Evolutionary conservation across 495 filamentous ascomycete species (phyloP).

Genomic region (Venustampulla echinocandica): DNA sequence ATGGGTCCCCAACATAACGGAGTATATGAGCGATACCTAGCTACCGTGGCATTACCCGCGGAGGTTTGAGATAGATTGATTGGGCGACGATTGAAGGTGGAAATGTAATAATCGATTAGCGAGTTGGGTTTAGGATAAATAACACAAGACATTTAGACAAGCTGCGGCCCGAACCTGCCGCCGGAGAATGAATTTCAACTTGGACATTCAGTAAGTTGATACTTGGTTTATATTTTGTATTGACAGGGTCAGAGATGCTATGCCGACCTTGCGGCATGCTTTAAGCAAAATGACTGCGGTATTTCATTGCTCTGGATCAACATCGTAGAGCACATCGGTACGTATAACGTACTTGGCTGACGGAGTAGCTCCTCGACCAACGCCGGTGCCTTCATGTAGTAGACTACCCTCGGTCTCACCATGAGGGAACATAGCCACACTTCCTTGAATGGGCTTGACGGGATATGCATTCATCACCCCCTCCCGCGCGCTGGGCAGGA

Average conservation of each 20-base stretch:
- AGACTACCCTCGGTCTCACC: constrained; percentile 35
- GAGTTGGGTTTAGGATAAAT: constrained; percentile 15
- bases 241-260: too few species aligned
- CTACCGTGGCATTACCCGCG: neutral
- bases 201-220: neutral
- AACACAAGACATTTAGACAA: neutral
- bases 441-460: constrained; percentile 38
- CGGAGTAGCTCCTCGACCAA: constrained; percentile 27
- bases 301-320: constrained; percentile 17
- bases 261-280: too few species aligned
- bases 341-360: constrained; percentile 39
- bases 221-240: too few species aligned
- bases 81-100: constrained; percentile 5
- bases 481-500: constrained; percentile 34
- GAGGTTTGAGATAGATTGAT: constrained; percentile 6
- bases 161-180: constrained; percentile 6
- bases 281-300: too few species aligned
- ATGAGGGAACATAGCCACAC: constrained; percentile 38
- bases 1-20: neutral
- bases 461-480: constrained; percentile 39
- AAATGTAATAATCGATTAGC: neutral
- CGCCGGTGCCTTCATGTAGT: constrained; percentile 41
- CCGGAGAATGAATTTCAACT: neutral
- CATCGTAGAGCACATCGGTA: constrained; percentile 40
- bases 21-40: neutral